Evolutionary conservation across 805 yeast species (phyloP), one percentile per base, ranked within the genome.

Genomic region (Metschnikowia cubensis): DNA sequence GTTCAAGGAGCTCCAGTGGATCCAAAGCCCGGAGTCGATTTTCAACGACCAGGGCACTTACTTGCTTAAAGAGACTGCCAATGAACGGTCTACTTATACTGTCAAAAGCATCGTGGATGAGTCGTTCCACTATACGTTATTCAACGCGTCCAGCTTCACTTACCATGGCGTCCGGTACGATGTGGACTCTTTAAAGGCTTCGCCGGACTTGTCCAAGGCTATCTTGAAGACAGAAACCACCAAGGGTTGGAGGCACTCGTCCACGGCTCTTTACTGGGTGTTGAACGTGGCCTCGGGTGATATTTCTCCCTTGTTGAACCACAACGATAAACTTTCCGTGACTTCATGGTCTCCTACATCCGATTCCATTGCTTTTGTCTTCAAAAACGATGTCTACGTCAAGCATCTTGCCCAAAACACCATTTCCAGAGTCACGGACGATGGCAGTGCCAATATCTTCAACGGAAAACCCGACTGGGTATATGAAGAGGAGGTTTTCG

Each of bases 391-490:
- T 60, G 76, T 90, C n/a, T 89, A 73, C 61, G 59, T 87, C 7
- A 77, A 76, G 49, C 74, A 80, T 34, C 51, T 53, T 50, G 55
- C 34, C 17, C 47, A 61, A 36, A 53, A 63, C 17, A 55, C 69
- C 0, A 58, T 70, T 0, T 68, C 59, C 4, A 84, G 82, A 54
- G 68, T 87, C 13, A 87, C 97, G 0, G 52, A 53, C 37, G 94
- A 87, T 60, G 96, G 96, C 14, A 82, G 83, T 33, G 76, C 73
- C 1, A 76, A 81, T 54, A 73, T 88, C 6, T 89, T 89, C 68
- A 86, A 90, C 62, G 97, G 96, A 2, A 84, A 84, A 53, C 95
- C 96, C 0, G 96, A 89, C 62, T 89, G 97, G 97, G 95, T 89
- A 6, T 89, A 89, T 58, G 97, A 90, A 62, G 97, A 89, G 58